Evolutionary conservation across 2,329 filamentous ascomycete genomes (phyloP).

Genomic region (Diaporthe sp.): DNA sequence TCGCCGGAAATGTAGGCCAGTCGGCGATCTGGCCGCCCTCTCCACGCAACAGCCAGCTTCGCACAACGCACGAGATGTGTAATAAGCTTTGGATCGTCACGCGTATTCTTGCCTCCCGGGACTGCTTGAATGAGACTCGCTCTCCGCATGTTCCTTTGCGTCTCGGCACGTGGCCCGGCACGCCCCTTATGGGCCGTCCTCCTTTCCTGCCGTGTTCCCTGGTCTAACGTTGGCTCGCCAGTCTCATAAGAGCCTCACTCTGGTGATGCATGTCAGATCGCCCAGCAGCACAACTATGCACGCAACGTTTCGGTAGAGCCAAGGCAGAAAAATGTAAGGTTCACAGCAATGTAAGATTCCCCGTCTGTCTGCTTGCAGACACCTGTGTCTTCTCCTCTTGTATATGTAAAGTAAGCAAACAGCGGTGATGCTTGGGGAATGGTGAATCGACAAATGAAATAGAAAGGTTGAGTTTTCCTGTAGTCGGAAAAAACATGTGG

Average conservation of each 20-base stretch:
- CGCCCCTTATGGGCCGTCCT: neutral
- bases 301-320: neutral
- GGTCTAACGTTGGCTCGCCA: neutral
- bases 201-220: neutral
- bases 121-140: neutral
- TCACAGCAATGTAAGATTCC: conserved; percentile 39
- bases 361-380: conserved; percentile 47
- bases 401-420: conserved; percentile 49
- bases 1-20: neutral
- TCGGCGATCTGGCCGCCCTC: neutral
- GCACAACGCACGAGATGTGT: too few species aligned
- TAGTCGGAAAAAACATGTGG: conserved; percentile 27
- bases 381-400: conserved; percentile 37
- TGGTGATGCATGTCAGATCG: neutral
- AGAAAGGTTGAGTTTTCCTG: conserved; percentile 40
- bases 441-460: conserved; percentile 42
- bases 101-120: neutral
- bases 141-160: neutral
- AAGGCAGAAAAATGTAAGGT: neutral
- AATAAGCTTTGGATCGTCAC: conserved; percentile 6
- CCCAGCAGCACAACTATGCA: neutral
- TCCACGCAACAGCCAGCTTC: neutral
- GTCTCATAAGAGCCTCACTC: neutral
- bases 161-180: neutral
- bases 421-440: conserved; percentile 36